A percentile compares a stretch with the other conserved stretches of the same genome.
phyloP scores from a whole-genome alignment of 2,329 filamentous ascomycete genomes.

The Xylariaceae sp. region DNA sequence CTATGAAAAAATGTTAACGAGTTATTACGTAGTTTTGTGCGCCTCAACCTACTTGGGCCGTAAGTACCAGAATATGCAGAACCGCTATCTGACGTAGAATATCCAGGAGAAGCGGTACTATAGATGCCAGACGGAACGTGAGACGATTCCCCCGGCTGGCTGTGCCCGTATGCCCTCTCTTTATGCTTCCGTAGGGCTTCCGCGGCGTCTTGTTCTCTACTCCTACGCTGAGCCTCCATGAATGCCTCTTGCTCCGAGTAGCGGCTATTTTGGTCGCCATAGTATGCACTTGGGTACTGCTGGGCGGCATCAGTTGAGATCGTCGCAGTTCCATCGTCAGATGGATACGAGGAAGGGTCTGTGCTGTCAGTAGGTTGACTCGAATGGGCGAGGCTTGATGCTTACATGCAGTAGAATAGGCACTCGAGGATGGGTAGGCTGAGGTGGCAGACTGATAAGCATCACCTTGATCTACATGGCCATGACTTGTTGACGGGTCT shows the following conservation, averaged over 20 bases:
- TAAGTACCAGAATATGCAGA: constrained; percentile 19
- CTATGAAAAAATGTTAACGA: constrained; percentile 7
- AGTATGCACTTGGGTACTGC: constrained; percentile 6
- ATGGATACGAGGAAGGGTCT: too few species aligned
- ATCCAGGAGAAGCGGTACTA: constrained; percentile 9
- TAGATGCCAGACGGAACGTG: constrained; percentile 20
- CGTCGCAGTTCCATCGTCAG: too few species aligned
- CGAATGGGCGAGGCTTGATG: too few species aligned
- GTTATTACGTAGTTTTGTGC: neutral
- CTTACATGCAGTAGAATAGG: too few species aligned
- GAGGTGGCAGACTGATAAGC: too few species aligned
- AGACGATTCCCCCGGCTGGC: neutral
- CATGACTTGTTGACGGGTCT: neutral
- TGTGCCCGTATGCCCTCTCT: constrained; percentile 14
- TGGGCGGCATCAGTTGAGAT: too few species aligned
- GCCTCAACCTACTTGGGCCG: constrained; percentile 14
- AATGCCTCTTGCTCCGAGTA: constrained; percentile 13
- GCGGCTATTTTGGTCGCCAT: constrained; percentile 6
- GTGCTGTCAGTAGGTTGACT: too few species aligned
- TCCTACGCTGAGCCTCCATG: constrained; percentile 17
- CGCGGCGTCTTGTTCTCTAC: constrained; percentile 1
- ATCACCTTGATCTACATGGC: neutral
- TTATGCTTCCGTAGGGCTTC: neutral
- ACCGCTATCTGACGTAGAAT: constrained; percentile 1
- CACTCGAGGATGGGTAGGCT: too few species aligned